phyloP scores from a whole-genome alignment of 1,139 yeast genomes.

The Geotrichum europaeum region DNA sequence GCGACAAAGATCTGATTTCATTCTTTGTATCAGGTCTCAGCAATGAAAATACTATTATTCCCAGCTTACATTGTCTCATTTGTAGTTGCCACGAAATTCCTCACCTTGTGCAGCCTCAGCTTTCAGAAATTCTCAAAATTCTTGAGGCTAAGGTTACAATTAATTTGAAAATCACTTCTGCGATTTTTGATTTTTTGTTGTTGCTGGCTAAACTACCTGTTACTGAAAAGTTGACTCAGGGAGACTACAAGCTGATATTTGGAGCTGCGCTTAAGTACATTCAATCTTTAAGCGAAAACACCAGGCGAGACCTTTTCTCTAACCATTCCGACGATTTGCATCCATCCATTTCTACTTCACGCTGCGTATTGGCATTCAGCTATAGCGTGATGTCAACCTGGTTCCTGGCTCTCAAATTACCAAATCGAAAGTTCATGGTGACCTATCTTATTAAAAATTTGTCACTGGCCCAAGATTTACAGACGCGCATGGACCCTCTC shows the following conservation, averaged over 20 bases:
- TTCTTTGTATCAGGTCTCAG: background rate
- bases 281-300: constrained; percentile 2
- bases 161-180: background rate
- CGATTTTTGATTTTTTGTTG: constrained; percentile 63
- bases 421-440: constrained; percentile 54
- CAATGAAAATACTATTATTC: constrained; percentile 65
- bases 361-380: background rate
- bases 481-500: constrained; percentile 43
- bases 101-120: constrained; percentile 57
- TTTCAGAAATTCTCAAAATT: constrained; percentile 58
- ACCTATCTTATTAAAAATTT: constrained; percentile 60
- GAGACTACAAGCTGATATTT: constrained; percentile 72
- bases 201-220: constrained; percentile 64
- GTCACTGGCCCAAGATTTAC: constrained; percentile 41
- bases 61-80: constrained; percentile 68
- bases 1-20: constrained; percentile 54
- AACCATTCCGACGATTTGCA: background rate
- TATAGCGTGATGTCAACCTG: constrained; percentile 61
- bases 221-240: constrained; percentile 65
- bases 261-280: constrained; percentile 79
- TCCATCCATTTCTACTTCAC: background rate
- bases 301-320: constrained; percentile 18
- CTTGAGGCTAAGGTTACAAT: constrained; percentile 68
- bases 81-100: constrained; percentile 81
- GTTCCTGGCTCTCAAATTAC: constrained; percentile 59